These are phyloP conservation scores for Erysimum cheiranthoides DNA, from an alignment of 345 rosid genomes.

Conservation along the genomic window DNA sequence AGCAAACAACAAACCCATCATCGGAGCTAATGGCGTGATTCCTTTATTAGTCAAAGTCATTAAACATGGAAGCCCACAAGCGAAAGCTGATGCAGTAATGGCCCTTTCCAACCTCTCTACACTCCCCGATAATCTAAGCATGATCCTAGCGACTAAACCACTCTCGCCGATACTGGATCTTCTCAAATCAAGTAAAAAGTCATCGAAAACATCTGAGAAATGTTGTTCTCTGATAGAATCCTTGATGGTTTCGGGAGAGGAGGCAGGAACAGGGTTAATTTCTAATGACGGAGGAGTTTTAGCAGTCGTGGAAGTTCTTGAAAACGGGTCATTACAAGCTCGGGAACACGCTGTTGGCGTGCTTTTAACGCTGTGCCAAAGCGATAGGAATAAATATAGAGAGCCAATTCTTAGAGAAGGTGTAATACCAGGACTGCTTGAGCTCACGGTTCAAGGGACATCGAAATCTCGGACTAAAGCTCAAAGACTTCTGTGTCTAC, in stretches of 20 bases:
- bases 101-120: constrained; percentile 92
- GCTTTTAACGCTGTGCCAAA: constrained; percentile 76
- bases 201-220: constrained; percentile 88
- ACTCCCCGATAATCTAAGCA: constrained; percentile 51
- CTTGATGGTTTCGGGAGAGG: constrained; percentile 74
- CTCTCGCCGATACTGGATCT: constrained; percentile 60
- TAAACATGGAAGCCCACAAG: constrained; percentile 76
- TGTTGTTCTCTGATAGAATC: constrained; percentile 82
- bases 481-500: constrained; percentile 66
- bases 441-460: constrained; percentile 96
- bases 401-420: constrained; percentile 95
- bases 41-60: constrained; percentile 80
- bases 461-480: constrained; percentile 82
- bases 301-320: constrained; percentile 84
- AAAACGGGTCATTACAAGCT: constrained; percentile 80
- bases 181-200: constrained; percentile 73
- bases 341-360: constrained; percentile 92
- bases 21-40: constrained; percentile 76
- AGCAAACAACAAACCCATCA: constrained; percentile 72
- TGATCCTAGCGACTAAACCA: constrained; percentile 66
- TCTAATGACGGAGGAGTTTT: constrained; percentile 85
- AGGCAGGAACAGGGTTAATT: constrained; percentile 59
- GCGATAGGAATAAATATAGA: constrained; percentile 84
- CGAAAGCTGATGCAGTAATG: constrained; percentile 58
- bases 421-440: constrained; percentile 94